These are phyloP conservation scores for Hymenoscyphus linearis DNA, from an alignment of 2,329 filamentous ascomycete genomes.

Conservation along the genomic window DNA sequence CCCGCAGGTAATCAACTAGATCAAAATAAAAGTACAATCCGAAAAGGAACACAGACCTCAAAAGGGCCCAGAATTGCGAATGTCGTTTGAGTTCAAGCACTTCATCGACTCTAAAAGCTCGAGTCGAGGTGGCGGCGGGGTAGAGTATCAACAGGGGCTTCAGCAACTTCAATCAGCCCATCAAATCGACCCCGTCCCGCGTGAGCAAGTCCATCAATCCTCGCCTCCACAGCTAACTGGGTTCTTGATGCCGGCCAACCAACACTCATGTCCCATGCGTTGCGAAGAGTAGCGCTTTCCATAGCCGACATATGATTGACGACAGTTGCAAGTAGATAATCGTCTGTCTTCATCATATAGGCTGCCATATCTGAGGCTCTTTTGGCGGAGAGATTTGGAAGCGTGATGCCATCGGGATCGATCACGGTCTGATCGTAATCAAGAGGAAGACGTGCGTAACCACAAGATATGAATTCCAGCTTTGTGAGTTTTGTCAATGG, in stretches of 20 bases:
- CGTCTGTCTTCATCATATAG: conserved; percentile 30
- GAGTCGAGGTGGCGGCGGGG: not conserved
- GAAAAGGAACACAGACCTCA: not conserved
- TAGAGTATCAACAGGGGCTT: not conserved
- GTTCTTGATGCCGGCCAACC: conserved; percentile 18
- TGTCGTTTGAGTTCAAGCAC: not conserved
- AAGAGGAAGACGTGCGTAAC: conserved; percentile 28
- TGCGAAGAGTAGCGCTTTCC: conserved; percentile 23
- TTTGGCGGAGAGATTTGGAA: conserved; percentile 17
- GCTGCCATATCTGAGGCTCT: conserved; percentile 23
- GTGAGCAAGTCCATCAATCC: conserved; percentile 22
- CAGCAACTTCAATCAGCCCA: conserved; percentile 22
- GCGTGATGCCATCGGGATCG: conserved; percentile 11
- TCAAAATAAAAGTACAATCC: no score
- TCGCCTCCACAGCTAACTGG: conserved; percentile 17
- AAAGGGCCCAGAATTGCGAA: not conserved
- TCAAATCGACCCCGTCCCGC: conserved; percentile 28
- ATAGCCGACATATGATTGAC: conserved; percentile 23
- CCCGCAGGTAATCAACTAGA: no score
- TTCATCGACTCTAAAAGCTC: not conserved
- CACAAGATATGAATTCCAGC: conserved; percentile 30
- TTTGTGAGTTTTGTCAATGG: conserved; percentile 19
- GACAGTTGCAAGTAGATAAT: conserved; percentile 22
- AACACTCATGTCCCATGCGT: conserved; percentile 25
- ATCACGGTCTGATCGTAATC: conserved; percentile 28